These are phyloP conservation scores for Huntiella savannae DNA, from an alignment of 2,329 filamentous ascomycete genomes.

Conservation along the genomic window DNA sequence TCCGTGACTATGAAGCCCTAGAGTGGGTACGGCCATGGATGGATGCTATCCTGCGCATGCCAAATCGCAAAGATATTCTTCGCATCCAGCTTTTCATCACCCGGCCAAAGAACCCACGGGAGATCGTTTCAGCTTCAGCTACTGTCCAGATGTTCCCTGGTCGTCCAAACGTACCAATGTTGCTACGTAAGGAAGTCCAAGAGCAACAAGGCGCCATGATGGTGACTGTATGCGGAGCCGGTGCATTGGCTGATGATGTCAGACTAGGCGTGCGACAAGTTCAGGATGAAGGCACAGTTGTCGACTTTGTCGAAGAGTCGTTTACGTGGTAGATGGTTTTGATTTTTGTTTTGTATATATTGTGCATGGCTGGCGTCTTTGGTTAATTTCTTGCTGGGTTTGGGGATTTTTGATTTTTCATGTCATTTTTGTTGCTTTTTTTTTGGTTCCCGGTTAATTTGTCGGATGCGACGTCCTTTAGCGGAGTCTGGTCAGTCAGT, in stretches of 20 bases:
- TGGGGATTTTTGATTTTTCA: not conserved
- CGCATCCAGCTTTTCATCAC: constrained; percentile 83
- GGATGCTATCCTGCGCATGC: constrained; percentile 55
- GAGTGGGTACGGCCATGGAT: constrained; percentile 89
- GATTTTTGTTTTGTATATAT: constrained; percentile 1
- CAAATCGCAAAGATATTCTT: constrained; percentile 62
- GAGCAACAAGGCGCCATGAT: constrained; percentile 76
- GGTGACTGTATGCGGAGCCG: constrained; percentile 63
- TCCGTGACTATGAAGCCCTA: constrained; percentile 71
- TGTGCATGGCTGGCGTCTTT: constrained; percentile 3
- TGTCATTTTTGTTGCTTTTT: constrained; percentile 1
- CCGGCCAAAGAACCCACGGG: constrained; percentile 62
- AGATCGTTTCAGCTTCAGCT: constrained; percentile 55
- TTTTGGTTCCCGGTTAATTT: not conserved
- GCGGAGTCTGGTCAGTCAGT: not conserved
- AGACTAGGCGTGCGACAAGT: constrained; percentile 45
- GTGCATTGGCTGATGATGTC: constrained; percentile 57
- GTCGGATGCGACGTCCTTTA: not conserved
- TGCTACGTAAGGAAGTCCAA: constrained; percentile 67
- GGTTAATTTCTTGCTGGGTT: constrained; percentile 1
- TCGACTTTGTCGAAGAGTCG: constrained; percentile 62
- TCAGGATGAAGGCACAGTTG: constrained; percentile 38
- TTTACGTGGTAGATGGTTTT: constrained; percentile 38
- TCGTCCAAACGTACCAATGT: constrained; percentile 58
- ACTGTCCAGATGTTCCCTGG: constrained; percentile 88